A percentile compares a stretch with the other conserved stretches of the same genome.
Evolutionary conservation across 2,329 filamentous ascomycete genomes (phyloP).

Genomic region (Ascochyta pisi): DNA sequence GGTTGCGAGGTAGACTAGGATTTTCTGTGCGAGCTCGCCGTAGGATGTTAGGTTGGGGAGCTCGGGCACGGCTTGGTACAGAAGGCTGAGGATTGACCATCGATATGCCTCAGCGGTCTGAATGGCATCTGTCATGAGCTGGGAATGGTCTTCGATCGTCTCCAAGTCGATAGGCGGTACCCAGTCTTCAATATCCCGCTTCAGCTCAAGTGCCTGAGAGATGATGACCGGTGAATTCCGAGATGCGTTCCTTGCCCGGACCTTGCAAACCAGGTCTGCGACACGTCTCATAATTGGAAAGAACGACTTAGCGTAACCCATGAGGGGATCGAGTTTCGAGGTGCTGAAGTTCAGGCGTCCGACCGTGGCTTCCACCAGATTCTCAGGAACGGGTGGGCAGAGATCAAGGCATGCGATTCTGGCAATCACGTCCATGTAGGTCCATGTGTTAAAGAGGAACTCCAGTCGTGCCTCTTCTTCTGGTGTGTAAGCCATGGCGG

Average conservation of each 20-base stretch:
- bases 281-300: constrained; percentile 71
- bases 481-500: constrained; percentile 43
- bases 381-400: constrained; percentile 57
- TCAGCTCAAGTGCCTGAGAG: constrained; percentile 66
- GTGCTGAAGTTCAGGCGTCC: constrained; percentile 8
- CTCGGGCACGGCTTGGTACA: constrained; percentile 72
- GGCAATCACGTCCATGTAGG: constrained; percentile 76
- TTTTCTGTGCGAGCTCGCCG: constrained; percentile 65
- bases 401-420: constrained; percentile 67
- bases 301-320: constrained; percentile 70
- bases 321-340: constrained; percentile 65
- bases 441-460: constrained; percentile 72
- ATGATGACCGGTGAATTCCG: constrained; percentile 66
- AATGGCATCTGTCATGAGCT: constrained; percentile 66
- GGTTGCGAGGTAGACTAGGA: constrained; percentile 66
- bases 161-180: constrained; percentile 62
- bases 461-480: constrained; percentile 56
- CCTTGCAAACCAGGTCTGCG: constrained; percentile 66
- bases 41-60: constrained; percentile 63
- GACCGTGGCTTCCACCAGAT: constrained; percentile 35
- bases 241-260: constrained; percentile 55
- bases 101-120: constrained; percentile 72
- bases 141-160: constrained; percentile 65
- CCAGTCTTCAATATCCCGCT: constrained; percentile 67
- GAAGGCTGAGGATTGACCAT: constrained; percentile 67